Evolutionary conservation across 2,329 filamentous ascomycete species (phyloP).

Genomic region (Capronia americana): DNA sequence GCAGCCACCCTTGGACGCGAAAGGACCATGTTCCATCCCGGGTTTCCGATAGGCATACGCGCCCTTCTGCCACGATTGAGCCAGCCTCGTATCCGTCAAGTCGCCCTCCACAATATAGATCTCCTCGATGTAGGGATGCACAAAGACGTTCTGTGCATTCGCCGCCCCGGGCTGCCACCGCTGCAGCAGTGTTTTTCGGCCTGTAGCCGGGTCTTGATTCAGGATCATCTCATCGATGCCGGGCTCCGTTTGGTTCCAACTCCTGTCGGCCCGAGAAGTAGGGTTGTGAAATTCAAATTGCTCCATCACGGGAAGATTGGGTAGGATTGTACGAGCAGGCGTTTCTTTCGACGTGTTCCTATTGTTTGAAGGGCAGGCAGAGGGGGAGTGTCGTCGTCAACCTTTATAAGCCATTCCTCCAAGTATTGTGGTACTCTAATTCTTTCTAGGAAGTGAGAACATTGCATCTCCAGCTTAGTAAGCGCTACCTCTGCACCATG

Average conservation of each 20-base stretch:
- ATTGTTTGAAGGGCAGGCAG: neutral
- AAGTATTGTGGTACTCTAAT: too few relatives aligned
- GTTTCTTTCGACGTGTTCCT: neutral
- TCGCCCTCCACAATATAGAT: constrained; percentile 49
- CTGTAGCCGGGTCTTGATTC: neutral
- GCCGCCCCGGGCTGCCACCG: neutral
- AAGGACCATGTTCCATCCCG: constrained; percentile 51
- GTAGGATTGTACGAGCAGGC: neutral
- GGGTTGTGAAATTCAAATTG: neutral
- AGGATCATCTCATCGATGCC: constrained; percentile 1
- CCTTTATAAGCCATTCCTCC: too few relatives aligned
- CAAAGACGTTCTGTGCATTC: neutral
- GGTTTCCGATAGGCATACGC: constrained; percentile 51
- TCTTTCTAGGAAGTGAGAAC: too few relatives aligned
- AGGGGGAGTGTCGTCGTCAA: too few relatives aligned
- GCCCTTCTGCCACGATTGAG: constrained; percentile 45
- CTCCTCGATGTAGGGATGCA: constrained; percentile 49
- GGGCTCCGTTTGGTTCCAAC: neutral
- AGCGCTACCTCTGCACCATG: too few relatives aligned
- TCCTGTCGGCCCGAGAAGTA: neutral
- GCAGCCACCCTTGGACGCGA: constrained; percentile 46
- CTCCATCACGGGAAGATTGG: neutral
- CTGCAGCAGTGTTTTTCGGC: neutral
- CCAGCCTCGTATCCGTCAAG: constrained; percentile 45
- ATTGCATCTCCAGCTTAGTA: too few relatives aligned